A percentile compares a stretch with the other conserved stretches of the same genome.
Conservation (phyloP, 1,284 basidiomycete genomes). For the Malassezia globosa region DNA sequence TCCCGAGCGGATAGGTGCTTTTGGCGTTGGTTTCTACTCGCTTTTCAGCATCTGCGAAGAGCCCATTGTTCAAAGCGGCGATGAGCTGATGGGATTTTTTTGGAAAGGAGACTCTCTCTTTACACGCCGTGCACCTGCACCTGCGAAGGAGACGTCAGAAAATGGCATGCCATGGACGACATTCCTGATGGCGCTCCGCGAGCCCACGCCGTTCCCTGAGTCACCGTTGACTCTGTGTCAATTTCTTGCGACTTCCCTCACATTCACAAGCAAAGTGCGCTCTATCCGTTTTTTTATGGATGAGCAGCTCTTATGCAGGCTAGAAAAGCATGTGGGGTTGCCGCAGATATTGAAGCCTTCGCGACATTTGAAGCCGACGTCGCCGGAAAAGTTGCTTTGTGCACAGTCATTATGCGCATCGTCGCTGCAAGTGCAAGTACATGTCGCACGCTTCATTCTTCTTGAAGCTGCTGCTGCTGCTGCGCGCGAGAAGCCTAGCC, state of each 20-base stretch:
- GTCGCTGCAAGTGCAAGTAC: constrained; percentile 69
- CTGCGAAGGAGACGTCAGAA: constrained; percentile 20
- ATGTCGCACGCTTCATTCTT: constrained; percentile 66
- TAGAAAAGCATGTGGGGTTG: constrained; percentile 61
- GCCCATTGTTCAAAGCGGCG: constrained; percentile 80
- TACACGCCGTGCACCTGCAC: constrained; percentile 30
- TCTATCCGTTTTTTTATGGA: constrained; percentile 57
- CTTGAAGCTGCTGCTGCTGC: constrained; percentile 52
- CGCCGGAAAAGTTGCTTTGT: constrained; percentile 57
- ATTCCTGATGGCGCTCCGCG: constrained; percentile 79
- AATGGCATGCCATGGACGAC: constrained; percentile 61
- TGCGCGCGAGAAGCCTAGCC: constrained; percentile 56
- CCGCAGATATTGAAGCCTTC: constrained; percentile 57
- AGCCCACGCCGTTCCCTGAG: constrained; percentile 68
- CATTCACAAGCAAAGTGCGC: constrained; percentile 75
- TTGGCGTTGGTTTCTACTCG: constrained; percentile 52
- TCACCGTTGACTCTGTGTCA: constrained; percentile 70
- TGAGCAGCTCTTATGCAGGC: constrained; percentile 61
- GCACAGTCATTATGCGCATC: constrained; percentile 58
- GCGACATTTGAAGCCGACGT: constrained; percentile 49
- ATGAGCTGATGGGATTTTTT: constrained; percentile 78
- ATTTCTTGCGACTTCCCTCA: constrained; percentile 83
- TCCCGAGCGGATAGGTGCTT: constrained; percentile 51
- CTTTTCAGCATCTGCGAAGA: constrained; percentile 58
- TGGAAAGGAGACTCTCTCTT: constrained; percentile 58